phyloP scores from a whole-genome alignment of 2,329 filamentous ascomycete genomes.

The Cordyceps militaris region DNA sequence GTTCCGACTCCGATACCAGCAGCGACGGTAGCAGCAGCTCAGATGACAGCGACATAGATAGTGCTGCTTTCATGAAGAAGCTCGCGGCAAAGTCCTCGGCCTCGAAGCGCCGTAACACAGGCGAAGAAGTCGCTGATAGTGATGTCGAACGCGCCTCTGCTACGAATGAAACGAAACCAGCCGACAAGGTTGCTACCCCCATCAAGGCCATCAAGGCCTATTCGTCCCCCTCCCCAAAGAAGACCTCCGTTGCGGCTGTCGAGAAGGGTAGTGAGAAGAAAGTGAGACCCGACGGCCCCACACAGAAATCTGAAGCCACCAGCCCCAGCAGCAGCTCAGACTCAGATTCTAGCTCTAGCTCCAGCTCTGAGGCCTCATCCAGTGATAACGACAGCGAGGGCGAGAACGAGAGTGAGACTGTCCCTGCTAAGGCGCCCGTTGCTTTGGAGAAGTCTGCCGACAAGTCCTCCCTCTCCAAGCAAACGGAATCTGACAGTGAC shows the following conservation, averaged over 20 bases:
- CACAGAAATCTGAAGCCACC: constrained; percentile 3
- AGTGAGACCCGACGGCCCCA: constrained; percentile 19
- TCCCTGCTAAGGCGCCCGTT: background rate
- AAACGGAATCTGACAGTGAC: constrained; percentile 22
- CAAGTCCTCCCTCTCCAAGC: constrained; percentile 12
- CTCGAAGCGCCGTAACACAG: constrained; percentile 24
- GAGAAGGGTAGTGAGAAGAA: constrained; percentile 18
- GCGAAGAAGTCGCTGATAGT: constrained; percentile 37
- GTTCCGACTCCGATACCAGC: constrained; percentile 24
- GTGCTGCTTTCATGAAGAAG: constrained; percentile 28
- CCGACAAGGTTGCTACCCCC: constrained; percentile 13
- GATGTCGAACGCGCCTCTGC: constrained; percentile 31
- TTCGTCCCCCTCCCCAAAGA: constrained; percentile 12
- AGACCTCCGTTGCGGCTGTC: constrained; percentile 14
- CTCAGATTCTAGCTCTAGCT: constrained; percentile 15
- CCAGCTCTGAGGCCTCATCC: constrained; percentile 11
- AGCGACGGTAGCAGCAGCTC: constrained; percentile 28
- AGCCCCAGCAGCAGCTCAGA: constrained; percentile 13
- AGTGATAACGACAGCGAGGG: constrained; percentile 2
- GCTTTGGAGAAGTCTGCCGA: constrained; percentile 15
- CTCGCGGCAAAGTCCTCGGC: constrained; percentile 19
- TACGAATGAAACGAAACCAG: constrained; percentile 17
- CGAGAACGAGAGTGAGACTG: constrained; percentile 11
- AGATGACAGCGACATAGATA: constrained; percentile 25
- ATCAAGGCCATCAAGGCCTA: constrained; percentile 4